These are phyloP conservation scores for Taphrina communis DNA, from an alignment of 1,139 yeast species.

Conservation along the genomic window DNA sequence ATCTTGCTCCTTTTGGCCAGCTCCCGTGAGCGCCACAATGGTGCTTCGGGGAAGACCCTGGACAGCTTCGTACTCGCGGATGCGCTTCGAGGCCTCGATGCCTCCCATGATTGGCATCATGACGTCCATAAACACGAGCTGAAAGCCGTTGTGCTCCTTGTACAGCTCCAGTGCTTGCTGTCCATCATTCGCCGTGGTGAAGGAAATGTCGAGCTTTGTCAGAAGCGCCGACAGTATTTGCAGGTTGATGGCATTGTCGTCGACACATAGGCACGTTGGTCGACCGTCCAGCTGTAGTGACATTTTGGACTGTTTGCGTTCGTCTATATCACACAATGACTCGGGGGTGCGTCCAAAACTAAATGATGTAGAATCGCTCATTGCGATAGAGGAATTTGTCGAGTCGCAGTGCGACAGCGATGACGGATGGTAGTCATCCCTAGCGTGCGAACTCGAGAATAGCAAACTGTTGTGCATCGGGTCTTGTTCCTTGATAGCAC, in stretches of 20 bases:
- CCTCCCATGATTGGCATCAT: slow-evolving; percentile 36
- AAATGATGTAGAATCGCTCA: slow-evolving; percentile 6
- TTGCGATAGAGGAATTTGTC: background rate
- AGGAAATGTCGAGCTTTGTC: slow-evolving; percentile 21
- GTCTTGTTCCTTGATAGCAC: slow-evolving; percentile 5
- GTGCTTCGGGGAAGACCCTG: background rate
- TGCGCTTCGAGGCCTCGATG: slow-evolving; percentile 19
- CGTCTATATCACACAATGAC: slow-evolving; percentile 1
- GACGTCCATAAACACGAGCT: slow-evolving; percentile 34
- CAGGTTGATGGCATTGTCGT: slow-evolving; percentile 36
- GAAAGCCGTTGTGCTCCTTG: slow-evolving; percentile 8
- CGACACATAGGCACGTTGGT: slow-evolving; percentile 25
- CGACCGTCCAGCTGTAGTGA: background rate
- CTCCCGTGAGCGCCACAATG: slow-evolving; percentile 28
- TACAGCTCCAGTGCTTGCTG: background rate
- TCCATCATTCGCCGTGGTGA: slow-evolving; percentile 23
- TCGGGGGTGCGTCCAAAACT: slow-evolving; percentile 3
- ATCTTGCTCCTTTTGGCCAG: slow-evolving; percentile 20
- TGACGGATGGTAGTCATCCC: background rate
- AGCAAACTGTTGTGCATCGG: background rate
- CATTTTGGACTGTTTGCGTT: slow-evolving; percentile 8
- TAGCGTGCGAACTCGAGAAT: background rate
- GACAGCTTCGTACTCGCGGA: background rate
- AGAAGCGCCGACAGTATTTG: slow-evolving; percentile 19
- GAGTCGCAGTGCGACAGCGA: background rate